Base-by-base conservation (phyloP, 371 early-diverging fungal genomes). In the Mortierella sp. region DNA sequence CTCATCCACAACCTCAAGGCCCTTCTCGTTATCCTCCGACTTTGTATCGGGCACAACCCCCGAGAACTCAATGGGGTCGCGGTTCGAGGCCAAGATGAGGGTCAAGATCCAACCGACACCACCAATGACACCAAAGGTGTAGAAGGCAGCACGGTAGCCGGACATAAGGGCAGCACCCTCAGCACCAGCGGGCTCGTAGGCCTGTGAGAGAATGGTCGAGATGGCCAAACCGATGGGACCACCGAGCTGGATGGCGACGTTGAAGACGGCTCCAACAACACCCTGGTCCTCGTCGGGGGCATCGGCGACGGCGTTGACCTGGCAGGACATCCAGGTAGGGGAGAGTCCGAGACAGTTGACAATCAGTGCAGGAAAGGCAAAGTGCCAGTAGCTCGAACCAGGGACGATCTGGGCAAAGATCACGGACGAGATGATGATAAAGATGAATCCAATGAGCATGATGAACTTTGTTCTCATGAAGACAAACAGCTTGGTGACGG, bases 121-220 rank as follows among this genome's bases (percentile, higher is more conserved):
- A 1, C 73, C 73, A 37, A 80, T 70, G 6, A 66, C 77, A 0
- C 61, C 70, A 22, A 63, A 61, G 0, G 74, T 34, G 37, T 76
- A 80, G 53, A 80, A 80, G 1, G 77, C 76, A 1, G 81, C 73
- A 5, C 81, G 66, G 39, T 80, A 76, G 31, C 81, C 81, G 19
- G 19, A 19, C 81, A 80, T 76, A 47, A 76, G 14, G 7, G 41
- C 47, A 5, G 63, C 66, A 14, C 26, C 37, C n/a, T 37, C 64
- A 40, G 8, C 40, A n/a, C 41, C 71, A 34, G 39, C 26, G n/a
- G 65, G 55, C 5, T 64, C 41, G 29, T 37, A 44, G 0, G 61
- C n/a, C 9, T 74, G 40, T 8, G 64, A 39, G 2, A 79, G 55
- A 64, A 79, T 79, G 8, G 66, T 74, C 6, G 71, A 34, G 34